Percentiles rank a stretch among this genome's conserved stretches.
Conservation (phyloP, 805 yeast genomes). For the Kurtzmaniella cleridarum region DNA sequence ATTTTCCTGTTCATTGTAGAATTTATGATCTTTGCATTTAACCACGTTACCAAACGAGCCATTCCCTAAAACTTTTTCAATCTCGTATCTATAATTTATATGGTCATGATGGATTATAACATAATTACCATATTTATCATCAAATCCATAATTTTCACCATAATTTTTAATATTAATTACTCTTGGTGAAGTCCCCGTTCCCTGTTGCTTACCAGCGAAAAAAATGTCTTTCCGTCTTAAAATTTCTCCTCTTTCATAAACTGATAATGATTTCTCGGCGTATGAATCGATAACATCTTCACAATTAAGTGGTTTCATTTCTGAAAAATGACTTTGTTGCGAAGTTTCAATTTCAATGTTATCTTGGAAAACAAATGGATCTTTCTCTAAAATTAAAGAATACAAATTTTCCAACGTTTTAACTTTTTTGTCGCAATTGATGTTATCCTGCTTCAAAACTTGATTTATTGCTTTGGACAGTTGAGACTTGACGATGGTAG, state of each 20-base stretch:
- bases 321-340: neutral
- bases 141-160: constrained; percentile 61
- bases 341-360: neutral
- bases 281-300: neutral
- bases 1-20: constrained; percentile 4
- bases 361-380: constrained; percentile 11
- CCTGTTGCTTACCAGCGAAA: constrained; percentile 18
- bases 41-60: constrained; percentile 84
- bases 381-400: constrained; percentile 16
- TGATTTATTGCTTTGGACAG: neutral
- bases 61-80: constrained; percentile 54
- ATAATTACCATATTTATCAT: constrained; percentile 64
- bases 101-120: constrained; percentile 57
- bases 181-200: constrained; percentile 8
- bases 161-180: constrained; percentile 33
- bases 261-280: constrained; percentile 24
- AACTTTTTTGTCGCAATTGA: constrained; percentile 8
- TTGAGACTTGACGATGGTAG: neutral
- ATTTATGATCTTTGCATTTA: constrained; percentile 62
- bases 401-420: constrained; percentile 15
- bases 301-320: constrained; percentile 4
- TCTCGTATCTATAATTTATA: constrained; percentile 67
- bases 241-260: constrained; percentile 60
- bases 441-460: neutral
- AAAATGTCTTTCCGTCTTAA: constrained; percentile 44